Evolutionary conservation across 192 early-diverging fungal species (phyloP), one percentile per base, ranked within the genome.

Genomic region (Allomyces javanicus): DNA sequence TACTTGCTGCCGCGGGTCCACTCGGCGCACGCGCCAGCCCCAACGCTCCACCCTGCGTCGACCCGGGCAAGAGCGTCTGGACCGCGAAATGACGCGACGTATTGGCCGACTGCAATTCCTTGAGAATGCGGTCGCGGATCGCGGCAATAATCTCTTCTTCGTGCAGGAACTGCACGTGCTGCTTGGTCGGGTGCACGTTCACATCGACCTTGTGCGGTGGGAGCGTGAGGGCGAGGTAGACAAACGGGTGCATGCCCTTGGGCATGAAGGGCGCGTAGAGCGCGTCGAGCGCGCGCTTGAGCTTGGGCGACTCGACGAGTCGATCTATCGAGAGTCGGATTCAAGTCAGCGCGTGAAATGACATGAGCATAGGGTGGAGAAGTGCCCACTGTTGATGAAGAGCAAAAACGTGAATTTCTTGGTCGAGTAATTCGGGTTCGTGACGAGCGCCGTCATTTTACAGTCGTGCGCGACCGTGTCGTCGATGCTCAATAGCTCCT

Each of bases 161-260:
- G 73, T 97, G 82, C 70, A 99, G 73, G 68, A 99, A 96, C 61
- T 88, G 86, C 25, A 97, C 91, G 77, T 94, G 87, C 10, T 86
- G 81, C 67, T 99, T 99, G 33, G 96, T 96, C 1, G 96, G 94
- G 74, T 97, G 96, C 1, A 99, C 92, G 72, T 99, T 99, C 1
- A 99, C 96, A 71, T 99, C 96, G 3, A 99, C 86, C 67, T 89
- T 91, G 62, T 84, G 73, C 0, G 94, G 89, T 43, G 86, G 86
- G 65, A 99, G 88, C 22, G 83, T 81, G n/a, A 99, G 73, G 62
- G 85, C 83, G 44, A 99, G 72, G 71, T 99, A 99, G 7, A 91
- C 81, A 78, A 95, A 97, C 14, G 89, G 90, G 69, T 93, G 85
- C 7, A 86, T 79, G 40, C 86, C 86, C 74, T 92, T 94, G 26